Base-by-base conservation (phyloP, 2,329 filamentous ascomycete species). In the Aureobasidium sp. region DNA sequence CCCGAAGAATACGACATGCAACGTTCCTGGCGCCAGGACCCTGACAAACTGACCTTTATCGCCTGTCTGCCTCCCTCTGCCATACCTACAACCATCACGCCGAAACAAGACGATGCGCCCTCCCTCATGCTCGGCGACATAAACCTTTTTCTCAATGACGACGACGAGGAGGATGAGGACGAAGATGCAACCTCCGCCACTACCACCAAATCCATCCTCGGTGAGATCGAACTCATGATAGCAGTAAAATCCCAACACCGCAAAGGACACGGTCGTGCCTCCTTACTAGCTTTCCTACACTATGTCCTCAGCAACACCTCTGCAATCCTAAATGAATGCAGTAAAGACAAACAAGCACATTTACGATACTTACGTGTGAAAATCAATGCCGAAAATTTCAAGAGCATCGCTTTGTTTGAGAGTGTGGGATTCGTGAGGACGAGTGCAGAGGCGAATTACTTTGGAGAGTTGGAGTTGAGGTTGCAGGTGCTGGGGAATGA, bases 21-120 rank as follows among this genome's bases (percentile, higher is more conserved):
- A 74, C 76, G 77, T 16, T 90, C 86, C 65, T 97, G 93, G 93
- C 86, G 91, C 41, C 77, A 77, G 25, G 89, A 94, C 45, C 74
- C 77, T 30, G 92, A 97, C 75, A 97, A 97, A 76, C 74, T 97
- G 64, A 97, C 93, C 0, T 97, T 97, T 68, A 96, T 97, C 71
- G 75, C 89, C 59, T 96, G 91, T 70, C 76, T 79, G 10, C 81
- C 84, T 0, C 63, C 37, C 59, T 3, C 61, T 62, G 5, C 61
- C 39, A 37, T 7, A 32, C 65, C 63, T 10, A 10, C 32, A 32
- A 14, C 30, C 1, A 68, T 78, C 53, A 37, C 65, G 14, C 76
- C 79, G 0, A 75, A 76, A 11, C 72, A 73, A 1, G 76, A 78
- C 5, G 90, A 93, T 68, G 69, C 74, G 1, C 77, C 82, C 0